Conservation (phyloP, 306 rosid genomes). For the Herpetospermum pedunculosum region DNA sequence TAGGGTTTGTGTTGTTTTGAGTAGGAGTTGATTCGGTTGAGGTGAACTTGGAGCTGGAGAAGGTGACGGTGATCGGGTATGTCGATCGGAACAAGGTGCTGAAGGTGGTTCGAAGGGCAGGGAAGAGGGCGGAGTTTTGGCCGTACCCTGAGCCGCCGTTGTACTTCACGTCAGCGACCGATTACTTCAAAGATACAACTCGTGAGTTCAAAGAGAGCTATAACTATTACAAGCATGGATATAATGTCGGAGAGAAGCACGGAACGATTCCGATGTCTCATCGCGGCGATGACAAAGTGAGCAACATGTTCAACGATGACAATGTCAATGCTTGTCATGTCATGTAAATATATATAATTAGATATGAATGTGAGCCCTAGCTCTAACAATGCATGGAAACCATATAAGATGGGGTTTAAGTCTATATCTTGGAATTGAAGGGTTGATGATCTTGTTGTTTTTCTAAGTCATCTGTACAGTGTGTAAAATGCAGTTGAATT, state of each 20-base stretch:
- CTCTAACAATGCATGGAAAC: neutral
- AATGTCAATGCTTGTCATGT: constrained; percentile 75
- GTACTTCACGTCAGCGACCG: constrained; percentile 53
- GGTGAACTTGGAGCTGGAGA: constrained; percentile 57
- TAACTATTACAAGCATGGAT: constrained; percentile 84
- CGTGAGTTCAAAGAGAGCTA: constrained; percentile 71
- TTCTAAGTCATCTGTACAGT: neutral
- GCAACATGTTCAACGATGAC: constrained; percentile 93
- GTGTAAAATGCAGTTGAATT: neutral
- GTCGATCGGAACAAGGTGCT: constrained; percentile 79
- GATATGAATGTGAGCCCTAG: neutral
- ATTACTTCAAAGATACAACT: constrained; percentile 64
- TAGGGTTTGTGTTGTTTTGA: neutral
- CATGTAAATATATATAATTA: constrained; percentile 31
- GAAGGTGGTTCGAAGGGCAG: constrained; percentile 72
- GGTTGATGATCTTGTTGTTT: neutral
- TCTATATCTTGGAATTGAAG: neutral
- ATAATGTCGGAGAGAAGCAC: constrained; percentile 64
- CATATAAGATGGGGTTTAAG: neutral
- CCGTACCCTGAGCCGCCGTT: constrained; percentile 74
- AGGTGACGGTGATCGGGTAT: constrained; percentile 59
- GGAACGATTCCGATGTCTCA: constrained; percentile 57
- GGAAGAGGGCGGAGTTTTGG: constrained; percentile 87
- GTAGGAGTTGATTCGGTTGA: constrained; percentile 77
- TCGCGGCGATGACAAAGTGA: constrained; percentile 80